phyloP scores from a whole-genome alignment of 257 asterid genomes.

The Jasminum sambac region DNA sequence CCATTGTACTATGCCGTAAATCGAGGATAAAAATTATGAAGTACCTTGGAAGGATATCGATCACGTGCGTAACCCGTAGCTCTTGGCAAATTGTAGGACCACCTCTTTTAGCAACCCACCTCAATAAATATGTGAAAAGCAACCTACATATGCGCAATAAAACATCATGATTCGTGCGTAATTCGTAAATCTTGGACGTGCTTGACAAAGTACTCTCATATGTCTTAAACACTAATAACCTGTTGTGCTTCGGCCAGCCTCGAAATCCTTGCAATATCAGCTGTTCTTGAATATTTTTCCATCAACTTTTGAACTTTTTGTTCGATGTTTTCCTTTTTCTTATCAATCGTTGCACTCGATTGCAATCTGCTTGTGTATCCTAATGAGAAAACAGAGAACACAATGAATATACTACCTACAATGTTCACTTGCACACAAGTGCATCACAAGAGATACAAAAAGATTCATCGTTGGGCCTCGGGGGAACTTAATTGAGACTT shows the following conservation, averaged over 20 bases:
- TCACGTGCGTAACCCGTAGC: slow-evolving; percentile 40
- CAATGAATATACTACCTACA: background rate
- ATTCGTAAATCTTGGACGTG: too few species aligned
- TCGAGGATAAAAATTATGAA: background rate
- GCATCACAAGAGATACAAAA: background rate
- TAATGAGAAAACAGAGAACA: slow-evolving; percentile 7
- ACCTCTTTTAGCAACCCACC: slow-evolving; percentile 48
- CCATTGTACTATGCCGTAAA: background rate
- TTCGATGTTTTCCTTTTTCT: slow-evolving; percentile 34
- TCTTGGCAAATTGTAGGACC: slow-evolving; percentile 37
- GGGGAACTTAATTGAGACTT: too few species aligned
- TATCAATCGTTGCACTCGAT: slow-evolving; percentile 45
- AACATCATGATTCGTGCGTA: too few species aligned
- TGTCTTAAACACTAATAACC: slow-evolving; percentile 19
- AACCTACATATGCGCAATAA: slow-evolving; percentile 23
- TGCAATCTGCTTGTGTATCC: slow-evolving; percentile 32
- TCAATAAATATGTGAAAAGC: slow-evolving; percentile 45
- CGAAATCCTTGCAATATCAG: slow-evolving; percentile 28
- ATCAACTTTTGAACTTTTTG: slow-evolving; percentile 29
- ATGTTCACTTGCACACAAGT: background rate
- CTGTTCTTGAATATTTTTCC: slow-evolving; percentile 22
- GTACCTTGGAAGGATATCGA: slow-evolving; percentile 55
- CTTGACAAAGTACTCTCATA: too few species aligned
- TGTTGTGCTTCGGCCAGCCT: slow-evolving; percentile 30
- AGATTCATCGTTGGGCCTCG: too few species aligned